Conservation (phyloP, 148 eudicot genomes). For the Rhododendron mucronatum region DNA sequence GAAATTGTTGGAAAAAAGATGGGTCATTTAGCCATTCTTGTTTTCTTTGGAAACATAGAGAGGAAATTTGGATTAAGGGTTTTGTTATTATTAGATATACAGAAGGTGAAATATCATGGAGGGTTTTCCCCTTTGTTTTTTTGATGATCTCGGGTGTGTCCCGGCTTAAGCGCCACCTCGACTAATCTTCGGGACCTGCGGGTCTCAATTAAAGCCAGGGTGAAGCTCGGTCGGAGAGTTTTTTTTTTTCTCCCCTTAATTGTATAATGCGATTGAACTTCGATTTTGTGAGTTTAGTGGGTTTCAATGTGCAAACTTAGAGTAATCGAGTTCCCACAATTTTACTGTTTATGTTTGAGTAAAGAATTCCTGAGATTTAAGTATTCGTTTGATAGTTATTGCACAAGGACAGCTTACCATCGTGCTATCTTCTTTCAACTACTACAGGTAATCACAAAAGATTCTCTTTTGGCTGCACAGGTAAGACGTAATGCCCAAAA, state of each 20-base stretch:
- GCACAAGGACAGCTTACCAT: background rate
- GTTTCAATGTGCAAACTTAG: background rate
- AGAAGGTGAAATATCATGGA: background rate
- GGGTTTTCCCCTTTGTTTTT: background rate
- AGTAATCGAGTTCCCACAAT: background rate
- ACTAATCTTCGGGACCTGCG: too few species aligned
- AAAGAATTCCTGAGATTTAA: background rate
- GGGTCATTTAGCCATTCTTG: background rate
- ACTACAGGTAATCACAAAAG: conserved; percentile 62
- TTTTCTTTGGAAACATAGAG: background rate
- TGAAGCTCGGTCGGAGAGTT: too few species aligned
- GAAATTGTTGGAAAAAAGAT: background rate
- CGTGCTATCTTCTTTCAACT: background rate
- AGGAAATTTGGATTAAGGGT: background rate
- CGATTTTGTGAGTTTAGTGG: background rate
- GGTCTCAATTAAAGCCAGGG: too few species aligned
- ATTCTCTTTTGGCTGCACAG: conserved; percentile 64
- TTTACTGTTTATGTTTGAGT: background rate
- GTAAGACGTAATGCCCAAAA: conserved; percentile 16
- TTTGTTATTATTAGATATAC: background rate
- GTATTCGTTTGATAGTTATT: background rate
- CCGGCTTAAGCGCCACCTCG: background rate
- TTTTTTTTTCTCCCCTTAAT: background rate
- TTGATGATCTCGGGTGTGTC: background rate
- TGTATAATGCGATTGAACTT: background rate